These are phyloP conservation scores for Syncephalastrum racemosum DNA, from an alignment of 371 early-diverging fungal genomes.

Conservation along the genomic window DNA sequence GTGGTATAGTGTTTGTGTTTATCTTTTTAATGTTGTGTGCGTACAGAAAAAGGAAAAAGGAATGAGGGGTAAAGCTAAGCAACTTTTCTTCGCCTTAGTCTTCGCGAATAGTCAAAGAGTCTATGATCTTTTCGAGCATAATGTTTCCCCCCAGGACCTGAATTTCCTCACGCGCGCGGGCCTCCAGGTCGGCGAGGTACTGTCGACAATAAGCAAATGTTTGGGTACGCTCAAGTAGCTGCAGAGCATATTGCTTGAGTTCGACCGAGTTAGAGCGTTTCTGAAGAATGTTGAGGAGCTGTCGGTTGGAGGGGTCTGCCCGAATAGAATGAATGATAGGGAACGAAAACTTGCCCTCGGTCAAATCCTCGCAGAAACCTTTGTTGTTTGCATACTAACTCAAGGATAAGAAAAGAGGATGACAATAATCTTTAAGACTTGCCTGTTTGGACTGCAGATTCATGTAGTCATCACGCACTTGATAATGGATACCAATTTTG, in stretches of 20 bases:
- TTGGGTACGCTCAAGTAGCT: constrained; percentile 70
- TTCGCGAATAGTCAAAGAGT: constrained; percentile 26
- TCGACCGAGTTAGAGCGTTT: constrained; percentile 81
- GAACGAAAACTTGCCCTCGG: constrained; percentile 98
- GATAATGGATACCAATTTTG: constrained; percentile 89
- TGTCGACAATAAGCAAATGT: constrained; percentile 80
- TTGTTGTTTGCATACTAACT: constrained; percentile 84
- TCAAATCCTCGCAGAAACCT: constrained; percentile 96
- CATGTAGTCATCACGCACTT: constrained; percentile 96
- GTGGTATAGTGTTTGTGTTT: too few species aligned
- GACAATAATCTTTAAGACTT: constrained; percentile 13
- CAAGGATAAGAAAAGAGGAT: background rate
- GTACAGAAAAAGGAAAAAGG: too few species aligned
- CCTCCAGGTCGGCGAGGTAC: constrained; percentile 62
- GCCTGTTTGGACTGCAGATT: constrained; percentile 84
- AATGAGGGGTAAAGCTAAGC: too few species aligned
- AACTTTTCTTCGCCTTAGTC: too few species aligned
- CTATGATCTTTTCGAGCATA: constrained; percentile 60
- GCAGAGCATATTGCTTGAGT: constrained; percentile 85
- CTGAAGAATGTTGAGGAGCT: constrained; percentile 79
- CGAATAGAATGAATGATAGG: constrained; percentile 90
- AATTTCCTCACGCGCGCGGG: constrained; percentile 60
- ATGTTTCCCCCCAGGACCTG: constrained; percentile 73
- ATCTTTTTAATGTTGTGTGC: too few species aligned
- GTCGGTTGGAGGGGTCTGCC: constrained; percentile 57